Conservation (phyloP, 2,329 filamentous ascomycete genomes). For the Cladosporium phlei region DNA sequence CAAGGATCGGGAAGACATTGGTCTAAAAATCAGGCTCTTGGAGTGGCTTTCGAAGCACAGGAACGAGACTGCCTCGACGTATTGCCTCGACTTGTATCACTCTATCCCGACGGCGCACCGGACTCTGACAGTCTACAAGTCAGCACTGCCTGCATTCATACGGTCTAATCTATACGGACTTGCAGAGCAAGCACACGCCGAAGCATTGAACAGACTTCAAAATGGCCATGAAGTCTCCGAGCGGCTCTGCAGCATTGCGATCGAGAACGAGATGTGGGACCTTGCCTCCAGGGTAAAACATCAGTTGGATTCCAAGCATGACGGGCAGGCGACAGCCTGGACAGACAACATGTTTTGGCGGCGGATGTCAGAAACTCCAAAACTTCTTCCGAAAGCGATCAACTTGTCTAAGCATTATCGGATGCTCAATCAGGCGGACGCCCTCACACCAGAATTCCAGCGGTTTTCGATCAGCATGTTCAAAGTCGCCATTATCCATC, state of each 20-base stretch:
- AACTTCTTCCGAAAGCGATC: constrained; percentile 18
- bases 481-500: constrained; percentile 18
- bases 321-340: not conserved
- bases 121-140: constrained; percentile 21
- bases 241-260: constrained; percentile 19
- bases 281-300: constrained; percentile 17
- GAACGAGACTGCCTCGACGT: constrained; percentile 18
- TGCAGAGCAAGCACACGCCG: constrained; percentile 21
- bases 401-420: constrained; percentile 13
- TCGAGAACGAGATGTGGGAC: constrained; percentile 17
- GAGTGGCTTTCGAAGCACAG: constrained; percentile 21
- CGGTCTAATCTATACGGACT: constrained; percentile 15
- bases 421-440: constrained; percentile 6
- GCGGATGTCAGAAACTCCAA: constrained; percentile 18
- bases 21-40: constrained; percentile 25
- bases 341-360: constrained; percentile 22
- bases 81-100: constrained; percentile 24
- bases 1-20: constrained; percentile 18
- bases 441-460: constrained; percentile 1
- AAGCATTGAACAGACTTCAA: constrained; percentile 24
- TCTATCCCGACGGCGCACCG: constrained; percentile 20
- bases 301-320: constrained; percentile 14
- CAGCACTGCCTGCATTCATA: constrained; percentile 18
- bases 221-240: constrained; percentile 23
- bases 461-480: constrained; percentile 17